A percentile compares a stretch with the other conserved stretches of the same genome.
These are phyloP conservation scores for Lantana camara DNA, from an alignment of 257 asterid genomes.

Conservation along the genomic window DNA sequence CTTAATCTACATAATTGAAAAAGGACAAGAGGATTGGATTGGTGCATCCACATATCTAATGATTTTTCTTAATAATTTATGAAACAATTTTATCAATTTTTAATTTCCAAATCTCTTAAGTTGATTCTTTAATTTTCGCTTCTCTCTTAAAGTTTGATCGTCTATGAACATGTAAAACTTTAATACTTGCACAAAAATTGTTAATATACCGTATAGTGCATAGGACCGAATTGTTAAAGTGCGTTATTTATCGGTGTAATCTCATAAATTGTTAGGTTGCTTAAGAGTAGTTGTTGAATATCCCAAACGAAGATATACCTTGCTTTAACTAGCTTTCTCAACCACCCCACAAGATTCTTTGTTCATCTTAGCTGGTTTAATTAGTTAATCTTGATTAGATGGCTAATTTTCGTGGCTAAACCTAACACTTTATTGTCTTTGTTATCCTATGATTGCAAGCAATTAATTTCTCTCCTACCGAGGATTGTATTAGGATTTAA, in stretches of 20 bases:
- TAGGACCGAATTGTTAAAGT: too few relatives aligned
- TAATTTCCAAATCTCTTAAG: not conserved
- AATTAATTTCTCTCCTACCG: conserved; percentile 9
- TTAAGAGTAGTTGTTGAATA: conserved; percentile 34
- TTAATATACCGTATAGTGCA: too few relatives aligned
- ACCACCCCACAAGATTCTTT: conserved; percentile 24
- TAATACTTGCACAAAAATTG: too few relatives aligned
- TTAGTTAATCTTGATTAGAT: conserved; percentile 3
- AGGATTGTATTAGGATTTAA: conserved; percentile 29
- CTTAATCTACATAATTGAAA: conserved; percentile 14
- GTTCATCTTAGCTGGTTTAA: conserved; percentile 11
- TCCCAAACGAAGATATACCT: conserved; percentile 19
- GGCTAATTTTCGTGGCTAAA: not conserved
- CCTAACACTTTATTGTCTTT: not conserved
- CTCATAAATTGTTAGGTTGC: not conserved
- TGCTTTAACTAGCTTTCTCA: conserved; percentile 32
- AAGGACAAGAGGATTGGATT: conserved; percentile 15
- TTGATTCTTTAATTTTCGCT: too few relatives aligned
- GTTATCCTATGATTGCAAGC: conserved; percentile 4
- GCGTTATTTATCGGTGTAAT: too few relatives aligned
- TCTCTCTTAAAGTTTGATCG: too few relatives aligned
- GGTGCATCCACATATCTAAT: conserved; percentile 31
- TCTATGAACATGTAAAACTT: too few relatives aligned
- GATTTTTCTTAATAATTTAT: not conserved
- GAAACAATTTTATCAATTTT: not conserved